Conservation (phyloP, 2,329 filamentous ascomycete genomes). For the Cordyceps javanica region DNA sequence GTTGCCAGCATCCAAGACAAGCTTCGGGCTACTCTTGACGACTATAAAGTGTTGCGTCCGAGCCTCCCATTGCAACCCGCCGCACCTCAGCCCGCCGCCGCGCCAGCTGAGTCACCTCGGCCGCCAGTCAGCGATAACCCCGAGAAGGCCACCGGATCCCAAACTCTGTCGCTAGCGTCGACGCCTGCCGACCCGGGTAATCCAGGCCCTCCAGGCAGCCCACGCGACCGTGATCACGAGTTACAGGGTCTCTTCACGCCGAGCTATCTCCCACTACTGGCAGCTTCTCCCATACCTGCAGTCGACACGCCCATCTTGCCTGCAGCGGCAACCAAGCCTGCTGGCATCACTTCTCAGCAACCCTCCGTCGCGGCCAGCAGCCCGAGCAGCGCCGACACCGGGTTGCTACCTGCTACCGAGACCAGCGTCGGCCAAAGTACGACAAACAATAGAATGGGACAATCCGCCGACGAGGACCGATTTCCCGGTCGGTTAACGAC, state of each 20-base stretch:
- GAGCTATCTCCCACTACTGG: conserved; percentile 55
- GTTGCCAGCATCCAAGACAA: conserved; percentile 39
- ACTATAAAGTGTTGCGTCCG: conserved; percentile 34
- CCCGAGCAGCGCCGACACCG: not conserved
- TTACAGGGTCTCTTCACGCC: conserved; percentile 59
- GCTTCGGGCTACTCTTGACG: conserved; percentile 38
- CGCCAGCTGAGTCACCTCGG: conserved; percentile 29
- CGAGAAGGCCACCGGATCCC: conserved; percentile 25
- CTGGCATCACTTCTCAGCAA: not conserved
- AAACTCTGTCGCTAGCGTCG: conserved; percentile 20
- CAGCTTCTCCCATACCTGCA: conserved; percentile 21
- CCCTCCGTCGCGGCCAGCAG: conserved; percentile 1
- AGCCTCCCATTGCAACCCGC: conserved; percentile 20
- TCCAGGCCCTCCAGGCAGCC: conserved; percentile 32
- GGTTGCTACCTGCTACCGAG: conserved; percentile 10
- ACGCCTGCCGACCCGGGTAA: conserved; percentile 22
- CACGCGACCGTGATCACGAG: conserved; percentile 51
- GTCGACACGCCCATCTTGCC: conserved; percentile 13
- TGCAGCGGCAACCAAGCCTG: conserved; percentile 15
- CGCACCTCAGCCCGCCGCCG: not conserved
- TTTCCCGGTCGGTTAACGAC: conserved; percentile 7
- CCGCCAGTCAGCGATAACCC: conserved; percentile 18
- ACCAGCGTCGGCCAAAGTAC: not conserved
- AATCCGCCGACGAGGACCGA: not conserved
- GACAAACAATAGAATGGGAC: not conserved